These are phyloP conservation scores for Rhodomyrtus tomentosa DNA, from an alignment of 345 rosid species.

Conservation along the genomic window DNA sequence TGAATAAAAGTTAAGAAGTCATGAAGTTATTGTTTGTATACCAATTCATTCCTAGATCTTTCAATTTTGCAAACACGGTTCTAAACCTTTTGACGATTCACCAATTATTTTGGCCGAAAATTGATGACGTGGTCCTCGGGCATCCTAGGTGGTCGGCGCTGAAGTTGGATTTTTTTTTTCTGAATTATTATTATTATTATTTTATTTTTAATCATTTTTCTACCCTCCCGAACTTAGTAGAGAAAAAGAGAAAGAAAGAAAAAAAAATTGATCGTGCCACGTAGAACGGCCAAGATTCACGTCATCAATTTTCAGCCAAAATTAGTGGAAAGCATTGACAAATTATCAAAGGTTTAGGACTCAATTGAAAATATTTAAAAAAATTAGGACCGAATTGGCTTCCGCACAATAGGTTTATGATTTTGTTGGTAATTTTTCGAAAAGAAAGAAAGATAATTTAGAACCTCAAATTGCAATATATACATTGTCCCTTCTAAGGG, in stretches of 20 bases:
- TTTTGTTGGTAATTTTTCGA: neutral
- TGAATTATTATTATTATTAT: neutral
- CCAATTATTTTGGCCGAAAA: neutral
- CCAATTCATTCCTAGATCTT: neutral
- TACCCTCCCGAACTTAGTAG: neutral
- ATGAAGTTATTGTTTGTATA: neutral
- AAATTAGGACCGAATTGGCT: neutral
- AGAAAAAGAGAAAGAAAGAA: neutral
- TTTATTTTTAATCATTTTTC: neutral
- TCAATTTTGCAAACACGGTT: neutral
- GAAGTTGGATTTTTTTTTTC: neutral
- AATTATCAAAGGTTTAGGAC: neutral
- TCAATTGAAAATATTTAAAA: neutral
- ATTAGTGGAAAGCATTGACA: neutral
- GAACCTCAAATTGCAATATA: no score
- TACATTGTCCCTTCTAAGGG: no score
- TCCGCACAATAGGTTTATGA: accelerated
- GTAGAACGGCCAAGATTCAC: no score
- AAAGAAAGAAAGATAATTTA: no score
- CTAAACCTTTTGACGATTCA: neutral
- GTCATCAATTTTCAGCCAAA: neutral
- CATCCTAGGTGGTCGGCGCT: accelerated
- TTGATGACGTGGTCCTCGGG: neutral
- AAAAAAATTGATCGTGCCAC: no score
- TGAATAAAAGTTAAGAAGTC: neutral